phyloP scores from a whole-genome alignment of 257 asterid species.

The Anisodus acutangulus region DNA sequence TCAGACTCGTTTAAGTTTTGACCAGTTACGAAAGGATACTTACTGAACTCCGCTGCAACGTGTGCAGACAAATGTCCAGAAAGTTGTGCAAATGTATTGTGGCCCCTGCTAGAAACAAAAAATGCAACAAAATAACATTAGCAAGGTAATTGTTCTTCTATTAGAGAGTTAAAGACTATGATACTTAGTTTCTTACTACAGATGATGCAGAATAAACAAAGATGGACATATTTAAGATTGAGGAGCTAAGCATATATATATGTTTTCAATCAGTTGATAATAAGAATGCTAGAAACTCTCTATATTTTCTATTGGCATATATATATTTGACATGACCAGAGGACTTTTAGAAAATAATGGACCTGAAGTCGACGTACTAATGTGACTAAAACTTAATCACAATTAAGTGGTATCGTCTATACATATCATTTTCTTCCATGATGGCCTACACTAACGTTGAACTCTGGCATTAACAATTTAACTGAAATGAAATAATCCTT shows the following conservation, averaged over 20 bases:
- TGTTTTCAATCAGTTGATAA: too few relatives aligned
- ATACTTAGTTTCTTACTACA: not conserved
- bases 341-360: not conserved
- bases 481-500: too few relatives aligned
- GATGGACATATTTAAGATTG: not conserved
- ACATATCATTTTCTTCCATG: constrained; percentile 10
- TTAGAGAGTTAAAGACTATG: not conserved
- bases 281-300: not conserved
- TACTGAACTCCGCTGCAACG: constrained; percentile 93
- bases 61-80: constrained; percentile 93
- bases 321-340: not conserved
- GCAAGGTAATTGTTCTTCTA: not conserved
- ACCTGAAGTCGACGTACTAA: not conserved
- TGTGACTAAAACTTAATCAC: not conserved
- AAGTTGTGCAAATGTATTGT: constrained; percentile 90
- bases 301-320: not conserved
- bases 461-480: not conserved
- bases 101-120: constrained; percentile 67
- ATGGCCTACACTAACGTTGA: not conserved
- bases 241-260: not conserved
- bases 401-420: not conserved
- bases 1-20: not conserved
- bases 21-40: constrained; percentile 41
- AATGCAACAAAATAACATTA: constrained; percentile 13
- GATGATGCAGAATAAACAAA: not conserved